Percentiles rank a stretch among this genome's conserved stretches.
Evolutionary conservation across 2,329 filamentous ascomycete species (phyloP).

Genomic region (Cladosporium sp.): DNA sequence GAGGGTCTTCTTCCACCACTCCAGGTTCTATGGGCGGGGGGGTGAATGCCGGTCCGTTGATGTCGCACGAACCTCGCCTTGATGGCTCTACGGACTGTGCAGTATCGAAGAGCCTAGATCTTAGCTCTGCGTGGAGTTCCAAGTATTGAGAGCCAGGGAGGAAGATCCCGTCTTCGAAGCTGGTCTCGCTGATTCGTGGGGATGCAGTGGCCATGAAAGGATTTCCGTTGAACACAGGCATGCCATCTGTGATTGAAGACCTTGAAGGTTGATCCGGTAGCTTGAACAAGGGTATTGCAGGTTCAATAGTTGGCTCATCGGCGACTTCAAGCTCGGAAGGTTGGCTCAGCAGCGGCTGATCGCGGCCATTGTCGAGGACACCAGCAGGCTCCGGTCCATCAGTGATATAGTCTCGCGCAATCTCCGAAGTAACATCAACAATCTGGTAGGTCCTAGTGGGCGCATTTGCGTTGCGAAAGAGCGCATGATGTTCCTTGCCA

Average conservation of each 20-base stretch:
- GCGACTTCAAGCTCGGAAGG: not conserved
- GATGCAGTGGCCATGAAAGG: slow-evolving; percentile 10
- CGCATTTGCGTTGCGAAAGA: slow-evolving; percentile 15
- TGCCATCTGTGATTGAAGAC: not conserved
- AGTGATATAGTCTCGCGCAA: slow-evolving; percentile 26
- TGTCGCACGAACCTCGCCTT: not conserved
- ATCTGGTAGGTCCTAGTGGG: slow-evolving; percentile 23
- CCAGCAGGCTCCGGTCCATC: slow-evolving; percentile 9
- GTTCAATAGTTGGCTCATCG: slow-evolving; percentile 6
- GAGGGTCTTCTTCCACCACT: slow-evolving; percentile 20
- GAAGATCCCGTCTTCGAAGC: slow-evolving; percentile 30
- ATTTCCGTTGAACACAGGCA: slow-evolving; percentile 4
- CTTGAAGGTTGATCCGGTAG: slow-evolving; percentile 11
- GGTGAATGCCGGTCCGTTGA: not conserved
- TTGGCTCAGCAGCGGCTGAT: not conserved
- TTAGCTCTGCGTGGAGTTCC: slow-evolving; percentile 27
- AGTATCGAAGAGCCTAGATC: slow-evolving; percentile 29
- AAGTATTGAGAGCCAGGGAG: slow-evolving; percentile 29
- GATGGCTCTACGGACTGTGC: slow-evolving; percentile 24
- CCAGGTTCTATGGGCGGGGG: not conserved
- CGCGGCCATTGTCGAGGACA: slow-evolving; percentile 10
- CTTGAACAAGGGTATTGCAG: slow-evolving; percentile 6
- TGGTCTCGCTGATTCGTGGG: slow-evolving; percentile 23
- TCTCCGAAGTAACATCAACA: slow-evolving; percentile 29
- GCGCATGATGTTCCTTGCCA: slow-evolving; percentile 26